phyloP scores from a whole-genome alignment of 805 yeast genomes.

The Cephaloascus fragrans region DNA sequence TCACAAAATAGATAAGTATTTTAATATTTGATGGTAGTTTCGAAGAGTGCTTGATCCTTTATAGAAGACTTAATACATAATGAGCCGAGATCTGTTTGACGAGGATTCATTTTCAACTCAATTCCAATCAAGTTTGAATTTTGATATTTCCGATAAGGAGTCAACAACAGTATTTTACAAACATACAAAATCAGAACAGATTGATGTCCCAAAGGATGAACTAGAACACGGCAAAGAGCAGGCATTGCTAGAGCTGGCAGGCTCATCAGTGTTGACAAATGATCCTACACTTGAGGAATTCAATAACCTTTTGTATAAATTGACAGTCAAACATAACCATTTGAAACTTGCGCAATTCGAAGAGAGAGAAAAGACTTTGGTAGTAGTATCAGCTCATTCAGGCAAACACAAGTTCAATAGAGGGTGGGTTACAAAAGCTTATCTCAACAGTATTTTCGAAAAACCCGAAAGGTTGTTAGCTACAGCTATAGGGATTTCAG shows the following conservation, averaged over 20 bases:
- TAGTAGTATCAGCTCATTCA: conserved; percentile 61
- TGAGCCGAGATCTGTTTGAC: conserved; percentile 11
- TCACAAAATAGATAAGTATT: too few relatives aligned
- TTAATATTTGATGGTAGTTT: too few relatives aligned
- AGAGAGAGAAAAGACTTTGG: conserved; percentile 39
- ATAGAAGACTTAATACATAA: conserved; percentile 13
- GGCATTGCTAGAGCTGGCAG: not conserved
- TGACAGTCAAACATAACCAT: conserved; percentile 23
- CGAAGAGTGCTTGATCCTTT: too few relatives aligned
- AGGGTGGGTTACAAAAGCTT: conserved; percentile 64
- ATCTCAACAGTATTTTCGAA: conserved; percentile 64
- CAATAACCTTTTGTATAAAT: conserved; percentile 32
- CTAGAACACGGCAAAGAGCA: conserved; percentile 4
- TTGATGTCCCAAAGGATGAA: conserved; percentile 13
- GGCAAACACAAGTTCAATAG: conserved; percentile 67
- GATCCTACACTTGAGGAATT: conserved; percentile 23
- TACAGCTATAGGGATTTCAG: conserved; percentile 66
- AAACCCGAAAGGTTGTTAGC: conserved; percentile 76
- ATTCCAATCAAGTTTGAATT: conserved; percentile 31
- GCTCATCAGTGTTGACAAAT: conserved; percentile 1
- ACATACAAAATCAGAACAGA: not conserved
- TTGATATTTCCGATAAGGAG: not conserved
- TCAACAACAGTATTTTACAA: too few relatives aligned
- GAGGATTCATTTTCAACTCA: conserved; percentile 30
- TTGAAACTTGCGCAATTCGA: conserved; percentile 6